These are phyloP conservation scores for Flaveria floridana DNA, from an alignment of 140 eudicot genomes.

Conservation along the genomic window DNA sequence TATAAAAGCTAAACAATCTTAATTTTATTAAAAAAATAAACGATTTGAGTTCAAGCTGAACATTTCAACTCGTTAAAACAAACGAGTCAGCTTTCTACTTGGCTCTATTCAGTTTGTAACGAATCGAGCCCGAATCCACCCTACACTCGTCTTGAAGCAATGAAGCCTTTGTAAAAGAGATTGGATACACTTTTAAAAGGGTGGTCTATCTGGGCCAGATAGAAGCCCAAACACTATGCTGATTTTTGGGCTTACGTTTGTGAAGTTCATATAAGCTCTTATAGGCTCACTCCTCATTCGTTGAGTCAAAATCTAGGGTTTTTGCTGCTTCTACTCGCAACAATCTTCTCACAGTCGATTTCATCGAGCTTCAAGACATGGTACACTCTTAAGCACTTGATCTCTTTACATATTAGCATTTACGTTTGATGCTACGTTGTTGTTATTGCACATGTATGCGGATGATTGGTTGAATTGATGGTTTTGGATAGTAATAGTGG, in stretches of 20 bases:
- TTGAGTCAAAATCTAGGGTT: conserved; percentile 28
- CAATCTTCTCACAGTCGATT: conserved; percentile 16
- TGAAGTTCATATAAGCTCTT: conserved; percentile 9
- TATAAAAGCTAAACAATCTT: too few species aligned
- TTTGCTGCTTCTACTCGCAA: conserved; percentile 26
- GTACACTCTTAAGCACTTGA: conserved; percentile 17
- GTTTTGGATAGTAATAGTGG: background rate
- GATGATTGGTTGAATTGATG: conserved; percentile 8
- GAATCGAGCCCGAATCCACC: too few species aligned
- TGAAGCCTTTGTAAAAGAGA: too few species aligned
- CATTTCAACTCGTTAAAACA: too few species aligned
- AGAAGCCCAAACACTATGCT: background rate
- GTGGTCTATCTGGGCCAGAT: background rate
- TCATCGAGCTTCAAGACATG: conserved; percentile 31
- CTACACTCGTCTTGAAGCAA: too few species aligned
- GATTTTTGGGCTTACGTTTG: background rate
- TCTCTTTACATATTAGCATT: background rate
- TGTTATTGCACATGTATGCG: background rate
- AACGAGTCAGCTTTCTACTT: too few species aligned
- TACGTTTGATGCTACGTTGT: background rate
- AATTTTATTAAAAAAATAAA: too few species aligned
- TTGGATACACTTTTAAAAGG: too few species aligned
- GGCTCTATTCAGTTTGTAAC: too few species aligned
- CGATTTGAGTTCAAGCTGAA: too few species aligned
- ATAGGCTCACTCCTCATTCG: background rate